Percentiles rank a stretch among this genome's conserved stretches.
Conservation (phyloP, 768 basidiomycete genomes). For the Hygrocybe coccinea region DNA sequence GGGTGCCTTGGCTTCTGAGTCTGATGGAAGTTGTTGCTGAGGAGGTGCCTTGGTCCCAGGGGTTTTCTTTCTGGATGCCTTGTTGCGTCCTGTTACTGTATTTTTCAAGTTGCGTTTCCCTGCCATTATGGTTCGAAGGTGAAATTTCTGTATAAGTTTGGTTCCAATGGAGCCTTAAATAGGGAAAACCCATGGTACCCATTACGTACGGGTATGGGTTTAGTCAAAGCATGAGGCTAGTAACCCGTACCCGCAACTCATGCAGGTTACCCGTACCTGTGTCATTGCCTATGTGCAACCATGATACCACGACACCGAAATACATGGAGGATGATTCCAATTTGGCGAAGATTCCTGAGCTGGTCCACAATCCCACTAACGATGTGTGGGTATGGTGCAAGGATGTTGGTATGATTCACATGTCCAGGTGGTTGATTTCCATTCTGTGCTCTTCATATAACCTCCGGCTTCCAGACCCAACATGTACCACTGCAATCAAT, state of each 20-base stretch:
- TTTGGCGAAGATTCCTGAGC: constrained; percentile 11
- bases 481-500: constrained; percentile 5
- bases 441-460: neutral
- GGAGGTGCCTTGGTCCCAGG: too few species aligned
- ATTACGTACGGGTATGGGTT: neutral
- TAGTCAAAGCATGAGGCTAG: neutral
- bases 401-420: neutral
- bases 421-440: neutral
- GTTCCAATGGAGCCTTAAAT: neutral
- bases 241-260: neutral
- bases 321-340: constrained; percentile 16
- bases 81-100: too few species aligned
- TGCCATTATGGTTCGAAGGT: neutral
- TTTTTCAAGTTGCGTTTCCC: neutral
- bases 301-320: constrained; percentile 21
- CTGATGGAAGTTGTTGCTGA: too few species aligned
- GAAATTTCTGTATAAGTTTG: neutral
- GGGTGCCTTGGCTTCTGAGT: neutral
- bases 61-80: too few species aligned
- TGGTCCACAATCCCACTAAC: constrained; percentile 11
- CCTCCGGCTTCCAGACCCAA: neutral
- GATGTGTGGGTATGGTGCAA: constrained; percentile 9
- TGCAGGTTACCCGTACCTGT: neutral
- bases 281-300: constrained; percentile 11
- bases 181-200: neutral